Conservation (phyloP, 83 land plant species). For the Picea mariana region DNA sequence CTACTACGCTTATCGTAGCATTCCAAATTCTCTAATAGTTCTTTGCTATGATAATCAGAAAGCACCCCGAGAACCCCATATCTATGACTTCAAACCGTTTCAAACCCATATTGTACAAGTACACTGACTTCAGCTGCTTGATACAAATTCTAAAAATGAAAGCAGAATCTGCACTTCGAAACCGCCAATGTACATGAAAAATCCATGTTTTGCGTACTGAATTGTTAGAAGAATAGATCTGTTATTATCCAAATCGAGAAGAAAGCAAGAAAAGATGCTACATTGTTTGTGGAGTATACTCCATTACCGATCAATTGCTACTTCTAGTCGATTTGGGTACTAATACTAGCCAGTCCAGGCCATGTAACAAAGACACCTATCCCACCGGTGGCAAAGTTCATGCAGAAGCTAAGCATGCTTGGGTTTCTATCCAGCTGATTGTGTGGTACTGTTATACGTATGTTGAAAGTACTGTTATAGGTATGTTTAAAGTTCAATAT, state of each 20-base stretch:
- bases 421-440: too few species aligned
- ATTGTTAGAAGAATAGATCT: too few species aligned
- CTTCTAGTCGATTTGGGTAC: slow-evolving; percentile 37
- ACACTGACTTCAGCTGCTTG: background rate
- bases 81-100: background rate
- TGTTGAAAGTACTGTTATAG: too few species aligned
- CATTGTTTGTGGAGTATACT: slow-evolving; percentile 3
- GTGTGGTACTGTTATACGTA: too few species aligned
- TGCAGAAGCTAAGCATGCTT: slow-evolving; percentile 17
- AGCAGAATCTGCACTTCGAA: background rate
- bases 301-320: slow-evolving; percentile 21
- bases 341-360: slow-evolving; percentile 27
- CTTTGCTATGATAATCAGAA: background rate
- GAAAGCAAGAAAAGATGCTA: slow-evolving; percentile 31
- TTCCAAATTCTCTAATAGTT: background rate
- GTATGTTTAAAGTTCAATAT: too few species aligned
- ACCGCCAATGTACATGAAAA: too few species aligned
- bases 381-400: slow-evolving; percentile 65
- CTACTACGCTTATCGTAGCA: background rate
- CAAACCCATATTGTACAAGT: background rate
- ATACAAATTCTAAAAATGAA: background rate
- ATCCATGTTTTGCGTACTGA: too few species aligned
- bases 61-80: slow-evolving; percentile 1
- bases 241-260: slow-evolving; percentile 20
- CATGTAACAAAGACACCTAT: slow-evolving; percentile 44